Conservation (phyloP, 2,329 filamentous ascomycete genomes). For the Leptographium wingfieldii region DNA sequence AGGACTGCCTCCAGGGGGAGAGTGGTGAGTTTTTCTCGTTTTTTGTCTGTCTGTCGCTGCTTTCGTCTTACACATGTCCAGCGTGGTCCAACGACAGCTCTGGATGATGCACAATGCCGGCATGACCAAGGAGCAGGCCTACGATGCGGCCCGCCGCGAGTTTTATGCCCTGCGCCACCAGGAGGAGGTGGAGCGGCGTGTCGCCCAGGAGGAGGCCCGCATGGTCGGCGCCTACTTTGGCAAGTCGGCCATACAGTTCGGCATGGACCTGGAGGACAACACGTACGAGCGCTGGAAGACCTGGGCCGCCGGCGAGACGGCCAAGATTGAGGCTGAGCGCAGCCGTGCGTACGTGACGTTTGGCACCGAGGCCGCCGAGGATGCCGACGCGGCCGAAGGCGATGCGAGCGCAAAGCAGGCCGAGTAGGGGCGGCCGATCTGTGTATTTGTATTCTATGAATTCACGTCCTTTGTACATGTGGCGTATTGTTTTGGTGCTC, state of each 20-base stretch:
- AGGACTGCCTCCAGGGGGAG: conserved; percentile 66
- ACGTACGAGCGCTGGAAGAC: conserved; percentile 74
- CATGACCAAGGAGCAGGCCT: conserved; percentile 55
- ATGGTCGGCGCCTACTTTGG: conserved; percentile 84
- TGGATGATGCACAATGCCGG: conserved; percentile 62
- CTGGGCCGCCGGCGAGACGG: conserved; percentile 51
- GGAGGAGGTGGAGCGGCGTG: conserved; percentile 68
- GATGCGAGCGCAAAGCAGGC: neutral
- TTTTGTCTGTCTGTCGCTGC: no score
- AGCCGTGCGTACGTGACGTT: conserved; percentile 31
- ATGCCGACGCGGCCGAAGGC: conserved; percentile 5
- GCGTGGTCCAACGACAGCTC: conserved; percentile 83
- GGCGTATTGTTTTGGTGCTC: neutral
- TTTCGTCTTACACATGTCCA: conserved; percentile 22
- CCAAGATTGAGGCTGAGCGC: conserved; percentile 25
- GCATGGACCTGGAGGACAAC: conserved; percentile 70
- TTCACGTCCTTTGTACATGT: neutral
- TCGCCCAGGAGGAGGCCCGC: conserved; percentile 78
- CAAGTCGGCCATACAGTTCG: conserved; percentile 58
- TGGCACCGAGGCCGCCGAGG: conserved; percentile 20
- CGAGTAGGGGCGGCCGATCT: neutral
- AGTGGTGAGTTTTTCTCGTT: conserved; percentile 48
- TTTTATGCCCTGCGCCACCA: conserved; percentile 77
- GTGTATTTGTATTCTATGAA: neutral
- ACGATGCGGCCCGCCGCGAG: conserved; percentile 77